Base-by-base conservation (phyloP, 768 basidiomycete species). In the Leccinum sublutescens region DNA sequence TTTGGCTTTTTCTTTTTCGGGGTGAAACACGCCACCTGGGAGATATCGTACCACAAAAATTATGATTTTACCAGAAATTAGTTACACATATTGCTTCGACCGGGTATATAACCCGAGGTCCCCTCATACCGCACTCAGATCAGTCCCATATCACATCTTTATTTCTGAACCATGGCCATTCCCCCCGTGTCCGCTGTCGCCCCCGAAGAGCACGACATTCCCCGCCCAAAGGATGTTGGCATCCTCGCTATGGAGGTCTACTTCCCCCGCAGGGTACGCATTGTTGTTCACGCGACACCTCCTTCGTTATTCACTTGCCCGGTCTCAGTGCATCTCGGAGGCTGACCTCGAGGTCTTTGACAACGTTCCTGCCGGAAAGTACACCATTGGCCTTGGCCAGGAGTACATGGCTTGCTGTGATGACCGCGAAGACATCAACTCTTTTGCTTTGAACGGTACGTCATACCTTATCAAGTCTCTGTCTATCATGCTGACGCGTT, bases 391-490 rank as follows among this genome's bases (percentile, higher is more conserved):
- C 71, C 87, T 99, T 40, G 97, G 95, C 58, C 93, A 96, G 75
- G 87, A 95, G 74, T 94, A 87, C 81, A 99, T 99, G 97, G 94
- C 96, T 34, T 98, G 93, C 85, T 91, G 91, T 59, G 95, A 98
- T 73, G 97, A 99, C 82, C 87, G 93, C 57, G 97, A 99, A 75
- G 96, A 99, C 79, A 96, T 99, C 81, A 96, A 97, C 85, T 96
- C 95, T 11, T 95, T 98, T 74, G 89, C 93, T 43, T 77, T 99
- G 64, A 96, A 93, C 68, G 94, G 95, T 94, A 58, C 60, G 88
- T 69, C 15, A 2, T n/a, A 1, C 54, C 25, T 12, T 23, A 14
- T 57, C 15, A 49, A 56, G 17, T 43, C 12, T 23, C 1, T 5
- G 2, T 19, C 31, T 23, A 27, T 38, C 19, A 1, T 29, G 6